Percentiles rank a stretch among this genome's conserved stretches.
Conservation (phyloP, 2,329 filamentous ascomycete species). For the Hypomyces perniciosus region DNA sequence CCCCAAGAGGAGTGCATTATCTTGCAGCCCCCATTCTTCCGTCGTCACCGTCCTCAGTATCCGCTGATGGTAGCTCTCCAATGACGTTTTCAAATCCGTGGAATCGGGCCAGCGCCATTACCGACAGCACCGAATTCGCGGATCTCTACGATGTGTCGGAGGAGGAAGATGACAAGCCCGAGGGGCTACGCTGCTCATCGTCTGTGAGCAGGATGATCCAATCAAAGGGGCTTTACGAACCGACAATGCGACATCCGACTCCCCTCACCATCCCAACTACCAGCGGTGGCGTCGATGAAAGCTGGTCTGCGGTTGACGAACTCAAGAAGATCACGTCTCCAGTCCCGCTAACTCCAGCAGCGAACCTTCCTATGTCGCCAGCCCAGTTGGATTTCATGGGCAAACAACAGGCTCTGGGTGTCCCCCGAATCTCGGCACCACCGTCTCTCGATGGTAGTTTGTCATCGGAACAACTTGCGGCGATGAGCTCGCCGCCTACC, state of each 20-base stretch:
- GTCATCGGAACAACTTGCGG: constrained; percentile 79
- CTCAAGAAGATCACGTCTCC: constrained; percentile 49
- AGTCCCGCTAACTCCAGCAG: constrained; percentile 57
- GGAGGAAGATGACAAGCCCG: constrained; percentile 41
- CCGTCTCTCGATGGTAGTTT: constrained; percentile 87
- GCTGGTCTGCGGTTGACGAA: constrained; percentile 39
- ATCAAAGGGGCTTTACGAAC: constrained; percentile 31
- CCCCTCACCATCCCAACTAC: constrained; percentile 48
- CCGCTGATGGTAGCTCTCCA: constrained; percentile 48
- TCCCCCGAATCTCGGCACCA: constrained; percentile 71
- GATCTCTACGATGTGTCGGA: constrained; percentile 85
- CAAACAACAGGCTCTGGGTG: constrained; percentile 52
- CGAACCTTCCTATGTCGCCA: constrained; percentile 69
- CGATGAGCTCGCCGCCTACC: constrained; percentile 77
- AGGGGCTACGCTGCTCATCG: constrained; percentile 21
- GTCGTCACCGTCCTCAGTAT: constrained; percentile 52
- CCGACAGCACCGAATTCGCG: constrained; percentile 69
- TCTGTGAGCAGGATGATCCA: constrained; percentile 36
- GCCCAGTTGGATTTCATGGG: constrained; percentile 67
- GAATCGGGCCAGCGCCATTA: constrained; percentile 57
- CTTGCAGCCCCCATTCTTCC: constrained; percentile 57
- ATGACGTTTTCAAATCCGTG: constrained; percentile 53
- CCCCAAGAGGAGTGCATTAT: constrained; percentile 61
- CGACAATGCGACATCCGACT: constrained; percentile 29
- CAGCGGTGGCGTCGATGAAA: constrained; percentile 29